These are phyloP conservation scores for Thymus mandschuricus DNA, from an alignment of 257 asterid species.

Conservation along the genomic window DNA sequence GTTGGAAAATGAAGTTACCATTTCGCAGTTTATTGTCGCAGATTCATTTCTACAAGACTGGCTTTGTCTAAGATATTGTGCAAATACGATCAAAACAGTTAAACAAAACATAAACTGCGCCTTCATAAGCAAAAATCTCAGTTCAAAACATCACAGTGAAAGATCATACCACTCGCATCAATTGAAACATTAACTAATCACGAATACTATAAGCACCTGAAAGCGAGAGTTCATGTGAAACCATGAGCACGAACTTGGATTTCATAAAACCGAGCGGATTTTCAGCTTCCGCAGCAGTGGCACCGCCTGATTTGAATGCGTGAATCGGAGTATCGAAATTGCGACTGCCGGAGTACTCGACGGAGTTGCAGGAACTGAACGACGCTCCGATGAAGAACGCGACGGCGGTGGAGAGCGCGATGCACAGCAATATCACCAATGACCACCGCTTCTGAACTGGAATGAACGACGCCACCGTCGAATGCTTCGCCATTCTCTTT, in stretches of 20 bases:
- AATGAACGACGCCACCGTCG: slow-evolving; percentile 29
- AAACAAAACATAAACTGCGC: slow-evolving; percentile 7
- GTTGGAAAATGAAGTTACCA: slow-evolving; percentile 19
- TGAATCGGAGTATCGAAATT: slow-evolving; percentile 34
- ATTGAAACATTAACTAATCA: neutral
- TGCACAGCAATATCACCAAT: slow-evolving; percentile 47
- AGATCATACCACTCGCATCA: neutral
- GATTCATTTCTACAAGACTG: neutral
- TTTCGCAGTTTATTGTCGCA: neutral
- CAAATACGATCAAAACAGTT: neutral
- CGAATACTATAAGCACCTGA: slow-evolving; percentile 53
- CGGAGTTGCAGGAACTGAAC: slow-evolving; percentile 59
- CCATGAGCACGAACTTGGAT: slow-evolving; percentile 73
- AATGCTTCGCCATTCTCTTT: slow-evolving; percentile 52
- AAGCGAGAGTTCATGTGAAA: slow-evolving; percentile 88
- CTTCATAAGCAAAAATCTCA: slow-evolving; percentile 11
- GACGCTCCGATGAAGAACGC: slow-evolving; percentile 72
- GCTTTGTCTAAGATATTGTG: neutral
- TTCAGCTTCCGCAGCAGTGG: slow-evolving; percentile 32
- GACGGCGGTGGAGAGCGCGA: slow-evolving; percentile 57
- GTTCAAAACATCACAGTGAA: neutral
- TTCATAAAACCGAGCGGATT: slow-evolving; percentile 68
- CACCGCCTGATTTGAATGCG: slow-evolving; percentile 23
- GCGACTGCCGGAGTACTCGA: slow-evolving; percentile 32
- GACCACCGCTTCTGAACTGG: slow-evolving; percentile 55